These are phyloP conservation scores for Pseudogymnoascus sp. DNA, from an alignment of 2,329 filamentous ascomycete species.

Conservation along the genomic window DNA sequence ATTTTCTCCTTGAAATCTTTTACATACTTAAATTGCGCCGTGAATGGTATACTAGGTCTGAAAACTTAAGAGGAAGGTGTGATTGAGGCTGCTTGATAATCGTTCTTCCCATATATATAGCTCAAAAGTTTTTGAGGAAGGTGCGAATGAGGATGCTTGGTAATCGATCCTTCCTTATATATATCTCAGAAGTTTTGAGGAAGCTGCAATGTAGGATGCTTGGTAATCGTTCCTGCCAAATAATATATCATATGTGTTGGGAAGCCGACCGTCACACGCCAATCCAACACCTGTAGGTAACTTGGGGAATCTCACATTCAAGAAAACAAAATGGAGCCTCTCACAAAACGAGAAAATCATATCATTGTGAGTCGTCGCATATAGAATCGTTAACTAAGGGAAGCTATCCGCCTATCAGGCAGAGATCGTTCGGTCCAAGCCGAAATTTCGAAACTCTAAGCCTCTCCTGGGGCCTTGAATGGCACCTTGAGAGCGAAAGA, in stretches of 20 bases:
- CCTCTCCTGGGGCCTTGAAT: constrained; percentile 8
- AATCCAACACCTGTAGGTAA: neutral
- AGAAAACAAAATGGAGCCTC: neutral
- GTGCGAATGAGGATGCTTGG: neutral
- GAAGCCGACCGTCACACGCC: neutral
- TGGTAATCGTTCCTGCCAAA: neutral
- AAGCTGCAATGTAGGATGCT: neutral
- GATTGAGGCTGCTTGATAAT: no score
- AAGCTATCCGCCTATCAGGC: neutral
- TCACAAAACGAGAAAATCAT: neutral
- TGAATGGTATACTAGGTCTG: no score
- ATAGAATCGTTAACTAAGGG: neutral
- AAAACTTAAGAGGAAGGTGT: no score
- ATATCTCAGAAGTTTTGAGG: neutral
- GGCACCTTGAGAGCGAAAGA: constrained; percentile 58
- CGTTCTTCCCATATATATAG: no score
- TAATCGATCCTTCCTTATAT: neutral
- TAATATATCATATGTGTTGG: no score
- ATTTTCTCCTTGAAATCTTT: no score
- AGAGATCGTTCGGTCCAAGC: constrained; percentile 2
- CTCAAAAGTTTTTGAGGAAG: neutral
- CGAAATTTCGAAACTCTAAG: constrained; percentile 14
- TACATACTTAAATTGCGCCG: no score
- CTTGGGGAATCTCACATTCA: neutral
- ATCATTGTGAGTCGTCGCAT: neutral